Base-by-base conservation (phyloP, 257 asterid genomes). In the Fraxinus cuspidata region DNA sequence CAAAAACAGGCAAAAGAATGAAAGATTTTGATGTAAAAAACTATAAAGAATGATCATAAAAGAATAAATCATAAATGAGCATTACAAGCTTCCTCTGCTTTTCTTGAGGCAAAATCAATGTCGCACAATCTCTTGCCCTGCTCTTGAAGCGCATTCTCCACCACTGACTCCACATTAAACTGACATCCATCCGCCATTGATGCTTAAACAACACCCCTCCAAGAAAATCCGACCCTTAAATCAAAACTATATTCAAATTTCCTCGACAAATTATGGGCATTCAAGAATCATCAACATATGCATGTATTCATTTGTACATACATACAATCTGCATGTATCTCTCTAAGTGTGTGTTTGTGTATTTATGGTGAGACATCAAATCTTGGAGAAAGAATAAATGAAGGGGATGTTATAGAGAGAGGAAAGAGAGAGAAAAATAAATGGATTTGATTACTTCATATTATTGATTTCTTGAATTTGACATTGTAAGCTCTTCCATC, bases 71-170 rank as follows among this genome's bases (percentile, higher is more conserved):
- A 63, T 23, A 63, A 27, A 25, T 27, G 69, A 63, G 69, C 7
- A 63, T 23, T 92, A 94, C 98, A 88, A 79, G 91, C 92, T 88
- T 94, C 98, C 77, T 88, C 90, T 7, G 90, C 90, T 78, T 78
- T 92, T 78, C 96, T 88, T 16, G 96, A 89, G 70, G 97, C 96
- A 68, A 90, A 85, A 88, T 94, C 97, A 80, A 85, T 80, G 75
- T 89, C 93, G 79, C 78, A 71, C 47, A 86, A 82, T 77, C 87
- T 77, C 78, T 83, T 89, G 31, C 89, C 94, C 19, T 89, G 85
- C 84, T 90, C 94, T 58, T 87, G 90, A 77, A 94, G 91, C 81
- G 88, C 92, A 75, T 92, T 88, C 87, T 91, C 92, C 75, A 85
- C 89, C 86, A 86, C 81, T 35, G 98, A 80, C 3, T 86, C 87